Evolutionary conservation across 1,139 yeast genomes (phyloP).

Genomic region (Pichia sp.): DNA sequence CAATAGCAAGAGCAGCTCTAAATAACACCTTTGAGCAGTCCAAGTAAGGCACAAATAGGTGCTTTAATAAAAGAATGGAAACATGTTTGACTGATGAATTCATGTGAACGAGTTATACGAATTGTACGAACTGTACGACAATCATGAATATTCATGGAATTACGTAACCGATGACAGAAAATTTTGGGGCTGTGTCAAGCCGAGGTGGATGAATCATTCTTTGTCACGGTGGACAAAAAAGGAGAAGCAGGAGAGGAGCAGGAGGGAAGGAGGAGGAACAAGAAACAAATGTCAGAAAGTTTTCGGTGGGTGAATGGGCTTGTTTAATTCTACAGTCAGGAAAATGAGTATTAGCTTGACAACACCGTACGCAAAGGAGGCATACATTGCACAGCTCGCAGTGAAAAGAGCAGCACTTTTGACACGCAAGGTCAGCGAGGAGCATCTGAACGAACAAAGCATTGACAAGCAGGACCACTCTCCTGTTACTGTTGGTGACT

Average conservation of each 20-base stretch:
- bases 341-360: constrained; percentile 2
- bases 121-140: neutral
- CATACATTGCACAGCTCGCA: constrained; percentile 77
- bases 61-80: too few relatives aligned
- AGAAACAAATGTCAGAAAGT: too few relatives aligned
- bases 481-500: constrained; percentile 96
- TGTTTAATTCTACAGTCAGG: neutral
- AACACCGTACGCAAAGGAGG: constrained; percentile 43
- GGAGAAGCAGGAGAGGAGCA: neutral
- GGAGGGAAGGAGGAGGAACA: neutral
- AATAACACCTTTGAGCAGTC: too few relatives aligned
- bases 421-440: constrained; percentile 67
- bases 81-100: neutral
- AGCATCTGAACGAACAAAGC: constrained; percentile 54
- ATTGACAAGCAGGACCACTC: constrained; percentile 84
- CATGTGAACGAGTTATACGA: neutral
- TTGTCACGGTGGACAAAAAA: neutral
- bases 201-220: neutral
- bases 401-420: constrained; percentile 81
- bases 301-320: neutral
- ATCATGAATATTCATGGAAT: too few relatives aligned
- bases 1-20: too few relatives aligned
- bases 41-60: too few relatives aligned
- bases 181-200: too few relatives aligned
- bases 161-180: too few relatives aligned